These are phyloP conservation scores for Chaetomium fimeti DNA, from an alignment of 495 filamentous ascomycete species.

Conservation along the genomic window DNA sequence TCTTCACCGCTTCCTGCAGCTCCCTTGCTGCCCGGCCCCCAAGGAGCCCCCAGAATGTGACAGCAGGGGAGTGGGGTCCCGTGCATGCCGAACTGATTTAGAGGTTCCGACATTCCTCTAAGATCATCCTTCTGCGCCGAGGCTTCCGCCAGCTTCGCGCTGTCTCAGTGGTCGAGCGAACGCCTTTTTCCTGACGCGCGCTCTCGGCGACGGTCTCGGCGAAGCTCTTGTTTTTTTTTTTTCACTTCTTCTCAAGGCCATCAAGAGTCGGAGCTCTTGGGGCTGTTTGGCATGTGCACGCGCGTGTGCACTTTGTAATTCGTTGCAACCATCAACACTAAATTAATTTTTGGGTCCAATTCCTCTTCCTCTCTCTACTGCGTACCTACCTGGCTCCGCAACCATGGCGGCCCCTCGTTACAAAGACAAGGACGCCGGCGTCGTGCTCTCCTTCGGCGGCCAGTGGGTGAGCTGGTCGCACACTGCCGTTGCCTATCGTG, in stretches of 20 bases:
- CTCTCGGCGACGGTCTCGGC: background rate
- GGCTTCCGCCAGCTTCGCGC: constrained; percentile 13
- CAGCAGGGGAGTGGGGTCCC: constrained; percentile 3
- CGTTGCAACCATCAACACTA: background rate
- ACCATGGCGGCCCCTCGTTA: constrained; percentile 58
- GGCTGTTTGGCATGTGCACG: background rate
- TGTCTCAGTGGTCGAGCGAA: background rate
- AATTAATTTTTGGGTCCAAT: background rate
- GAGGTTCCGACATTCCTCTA: background rate
- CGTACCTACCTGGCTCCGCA: background rate
- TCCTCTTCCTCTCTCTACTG: background rate
- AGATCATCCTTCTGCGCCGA: constrained; percentile 15
- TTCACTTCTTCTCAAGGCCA: background rate
- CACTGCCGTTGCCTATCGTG: constrained; percentile 77
- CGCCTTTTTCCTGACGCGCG: background rate
- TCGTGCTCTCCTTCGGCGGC: constrained; percentile 79
- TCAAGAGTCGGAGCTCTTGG: background rate
- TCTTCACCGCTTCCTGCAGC: background rate
- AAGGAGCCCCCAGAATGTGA: background rate
- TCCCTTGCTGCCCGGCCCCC: background rate
- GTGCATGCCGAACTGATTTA: constrained; percentile 2
- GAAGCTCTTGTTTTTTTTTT: constrained; percentile 5
- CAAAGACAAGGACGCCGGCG: constrained; percentile 73
- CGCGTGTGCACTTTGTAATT: background rate
- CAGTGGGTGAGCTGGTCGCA: constrained; percentile 91